These are phyloP conservation scores for Rhamnella rubrinervis DNA, from an alignment of 331 rosid genomes.

Conservation along the genomic window DNA sequence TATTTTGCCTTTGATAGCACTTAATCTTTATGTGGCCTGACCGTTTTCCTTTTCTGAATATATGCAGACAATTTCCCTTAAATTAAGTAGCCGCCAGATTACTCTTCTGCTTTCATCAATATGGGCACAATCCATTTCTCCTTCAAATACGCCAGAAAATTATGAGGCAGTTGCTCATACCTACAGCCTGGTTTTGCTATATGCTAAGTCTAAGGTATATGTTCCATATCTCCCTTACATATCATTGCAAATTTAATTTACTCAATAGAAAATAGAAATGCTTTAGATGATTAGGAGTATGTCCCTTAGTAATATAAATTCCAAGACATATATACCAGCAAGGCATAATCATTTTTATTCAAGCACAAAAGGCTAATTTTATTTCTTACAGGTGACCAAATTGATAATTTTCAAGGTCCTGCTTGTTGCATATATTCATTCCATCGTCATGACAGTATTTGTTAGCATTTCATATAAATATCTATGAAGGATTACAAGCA, in stretches of 20 bases:
- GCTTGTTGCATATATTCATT: no score
- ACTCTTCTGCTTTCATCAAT: conserved; percentile 33
- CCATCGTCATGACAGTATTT: no score
- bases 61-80: conserved; percentile 29
- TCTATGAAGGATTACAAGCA: no score
- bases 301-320: no score
- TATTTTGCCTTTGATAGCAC: background rate
- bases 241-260: background rate
- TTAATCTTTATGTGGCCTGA: conserved; percentile 1
- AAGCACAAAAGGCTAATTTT: no score
- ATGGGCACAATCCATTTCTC: conserved; percentile 33
- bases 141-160: conserved; percentile 24
- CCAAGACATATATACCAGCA: no score
- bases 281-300: no score
- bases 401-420: no score
- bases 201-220: conserved; percentile 24
- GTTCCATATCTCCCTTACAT: background rate
- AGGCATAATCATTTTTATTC: no score
- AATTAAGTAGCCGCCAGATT: conserved; percentile 28
- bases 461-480: no score
- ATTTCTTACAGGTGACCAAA: no score
- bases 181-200: conserved; percentile 26
- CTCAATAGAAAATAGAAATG: background rate
- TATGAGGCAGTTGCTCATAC: conserved; percentile 35
- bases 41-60: background rate